Evolutionary conservation across 352 stramenopile species (phyloP), one percentile per base, ranked within the genome.

Genomic region (Halophytophthora polymorphica): DNA sequence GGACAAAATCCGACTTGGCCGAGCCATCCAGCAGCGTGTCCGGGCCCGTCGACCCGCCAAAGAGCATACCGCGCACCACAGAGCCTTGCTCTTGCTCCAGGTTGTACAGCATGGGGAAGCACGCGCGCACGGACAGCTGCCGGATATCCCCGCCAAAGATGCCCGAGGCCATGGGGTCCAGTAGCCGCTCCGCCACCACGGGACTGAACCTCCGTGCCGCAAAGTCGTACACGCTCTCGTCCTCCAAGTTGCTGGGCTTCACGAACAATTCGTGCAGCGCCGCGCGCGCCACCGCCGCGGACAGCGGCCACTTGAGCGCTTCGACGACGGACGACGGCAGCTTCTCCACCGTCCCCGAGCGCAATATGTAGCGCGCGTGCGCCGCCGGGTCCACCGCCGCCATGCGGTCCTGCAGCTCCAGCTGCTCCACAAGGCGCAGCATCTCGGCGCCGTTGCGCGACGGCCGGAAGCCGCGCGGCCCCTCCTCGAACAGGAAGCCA

Each of bases 111-210:
- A 93, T 64, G 7, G 69, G 61, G 45, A 96, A 93, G 59, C 86
- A 96, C 29, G 84, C 74, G 22, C 75, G 73, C 48, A 95, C 69
- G 5, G 83, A 94, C 23, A 96, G 66, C 12, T 86, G 53, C 31
- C 63, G 64, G 55, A 93, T 88, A 49, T 95, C 82, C 25, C 86
- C 86, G n/a, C 79, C 83, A 53, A 93, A 96, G 61, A 96, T 96
- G 4, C 86, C 86, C 5, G 81, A 93, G 5, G 68, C 59, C 52
- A 96, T 75, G 8, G 86, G 79, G 53, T 96, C 86, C 47, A 93
- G 53, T 25, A 96, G 70, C 3, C 64, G 66, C 48, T 96, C 77
- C 0, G 86, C 86, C 15, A 96, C 73, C 7, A 90, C 47, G 1
- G 79, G 71, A 50, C 81, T 90, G 56, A 96, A 95, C 19, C 85